Conservation (phyloP, 305 asterid species). For the Fraxinus paxiana region DNA sequence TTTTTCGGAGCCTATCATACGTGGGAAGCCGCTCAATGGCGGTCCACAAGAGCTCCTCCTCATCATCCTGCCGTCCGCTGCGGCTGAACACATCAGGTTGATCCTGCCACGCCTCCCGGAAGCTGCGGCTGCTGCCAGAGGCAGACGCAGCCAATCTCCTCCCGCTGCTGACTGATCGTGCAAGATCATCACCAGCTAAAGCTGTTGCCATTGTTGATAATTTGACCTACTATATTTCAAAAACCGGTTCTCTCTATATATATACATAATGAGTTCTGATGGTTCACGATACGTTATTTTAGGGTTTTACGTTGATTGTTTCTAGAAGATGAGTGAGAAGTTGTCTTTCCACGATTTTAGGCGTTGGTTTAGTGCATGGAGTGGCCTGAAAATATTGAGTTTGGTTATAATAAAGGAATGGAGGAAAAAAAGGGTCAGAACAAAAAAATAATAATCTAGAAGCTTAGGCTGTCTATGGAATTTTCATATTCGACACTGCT, state of each 20-base stretch:
- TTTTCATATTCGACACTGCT: neutral
- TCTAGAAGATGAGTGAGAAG: neutral
- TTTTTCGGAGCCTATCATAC: conserved; percentile 22
- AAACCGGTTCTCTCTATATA: neutral
- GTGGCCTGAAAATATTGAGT: neutral
- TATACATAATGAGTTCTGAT: neutral
- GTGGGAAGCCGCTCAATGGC: conserved; percentile 42
- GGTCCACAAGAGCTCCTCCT: conserved; percentile 43
- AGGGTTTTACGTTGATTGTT: neutral
- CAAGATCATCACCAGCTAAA: neutral
- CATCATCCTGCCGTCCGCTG: conserved; percentile 21
- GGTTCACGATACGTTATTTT: neutral
- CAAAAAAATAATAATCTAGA: neutral
- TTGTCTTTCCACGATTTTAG: neutral
- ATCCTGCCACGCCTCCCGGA: conserved; percentile 22
- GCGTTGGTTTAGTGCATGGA: neutral
- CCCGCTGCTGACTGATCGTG: neutral
- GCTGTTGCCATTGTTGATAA: neutral
- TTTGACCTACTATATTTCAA: neutral
- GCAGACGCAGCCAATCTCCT: neutral
- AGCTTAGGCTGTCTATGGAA: neutral
- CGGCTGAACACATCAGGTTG: conserved; percentile 24
- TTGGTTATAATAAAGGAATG: neutral
- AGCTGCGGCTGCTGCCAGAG: conserved; percentile 3
- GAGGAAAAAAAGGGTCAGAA: neutral